Percentiles rank a stretch among this genome's conserved stretches.
Conservation (phyloP, 2,329 filamentous ascomycete species). For the Aspergillus luchuensis region DNA sequence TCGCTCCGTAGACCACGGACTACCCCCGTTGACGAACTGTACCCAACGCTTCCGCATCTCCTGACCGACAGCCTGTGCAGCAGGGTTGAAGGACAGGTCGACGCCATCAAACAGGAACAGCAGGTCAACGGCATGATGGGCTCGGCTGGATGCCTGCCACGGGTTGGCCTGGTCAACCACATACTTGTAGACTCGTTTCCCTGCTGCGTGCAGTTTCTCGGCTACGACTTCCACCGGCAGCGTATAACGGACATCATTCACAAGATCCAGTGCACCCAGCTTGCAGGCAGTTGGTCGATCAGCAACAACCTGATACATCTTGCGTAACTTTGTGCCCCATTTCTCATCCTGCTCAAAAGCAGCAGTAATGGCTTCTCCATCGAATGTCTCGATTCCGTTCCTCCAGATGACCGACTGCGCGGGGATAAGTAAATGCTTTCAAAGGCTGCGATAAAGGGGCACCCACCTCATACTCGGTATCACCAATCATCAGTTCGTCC, state of each 20-base stretch:
- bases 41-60: constrained; percentile 48
- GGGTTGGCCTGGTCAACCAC: constrained; percentile 51
- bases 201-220: constrained; percentile 27
- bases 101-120: constrained; percentile 48
- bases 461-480: constrained; percentile 47
- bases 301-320: constrained; percentile 45
- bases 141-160: constrained; percentile 49
- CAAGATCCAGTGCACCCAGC: constrained; percentile 42
- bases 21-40: constrained; percentile 38
- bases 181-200: constrained; percentile 42
- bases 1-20: constrained; percentile 39
- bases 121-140: constrained; percentile 53
- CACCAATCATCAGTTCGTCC: constrained; percentile 46
- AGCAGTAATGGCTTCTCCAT: constrained; percentile 36
- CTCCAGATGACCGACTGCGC: constrained; percentile 50
- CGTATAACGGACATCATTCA: constrained; percentile 36
- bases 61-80: constrained; percentile 35
- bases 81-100: constrained; percentile 39
- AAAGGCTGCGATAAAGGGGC: too few species aligned
- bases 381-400: constrained; percentile 44
- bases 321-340: constrained; percentile 37
- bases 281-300: constrained; percentile 45
- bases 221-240: constrained; percentile 35
- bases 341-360: constrained; percentile 37
- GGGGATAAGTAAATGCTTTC: background rate